Evolutionary conservation across 129 eudicot genomes (phyloP), one percentile per base, ranked within the genome.

Genomic region (Artemisia argyi): DNA sequence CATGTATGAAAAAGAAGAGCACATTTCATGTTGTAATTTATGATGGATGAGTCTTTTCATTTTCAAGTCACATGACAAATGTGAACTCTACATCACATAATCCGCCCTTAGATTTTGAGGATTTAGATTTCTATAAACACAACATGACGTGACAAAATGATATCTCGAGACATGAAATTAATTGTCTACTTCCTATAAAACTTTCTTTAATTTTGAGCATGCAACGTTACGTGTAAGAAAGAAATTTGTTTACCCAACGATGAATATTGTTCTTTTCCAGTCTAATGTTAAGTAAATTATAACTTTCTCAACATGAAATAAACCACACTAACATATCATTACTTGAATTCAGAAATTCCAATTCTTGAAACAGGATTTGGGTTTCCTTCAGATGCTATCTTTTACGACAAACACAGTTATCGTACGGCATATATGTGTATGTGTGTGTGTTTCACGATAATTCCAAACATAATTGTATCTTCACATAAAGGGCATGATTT

Each of bases 31-130:
- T 24, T 11, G 49, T 54, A 55, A 56, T 66, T 67, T 24, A 28
- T 28, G 18, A 70, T 61, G 11, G 24, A 19, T 58, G 14, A 18
- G 35, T 58, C 2, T n/a, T 58, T 15, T 42, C 58, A 61, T 60
- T 26, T 66, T 75, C 67, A 56, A 42, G 59, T 75, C 73, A 66
- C 67, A 44, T 66, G 79, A 46, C 47, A 44, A 17, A 46, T 44
- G 60, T 68, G 49, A 75, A 75, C 28, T 49, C 55, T 60, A 59
- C 60, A 75, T 48, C 66, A 75, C 73, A 15, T 42, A n/a, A 42
- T 5, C 7, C 6, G 3, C 1, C 1, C 18, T 52, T 19, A 73
- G 54, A 73, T 73, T 8, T 18, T 7, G 17, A 62, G 7, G 61
- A 73, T 73, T 30, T 65, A 54, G 9, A 15, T 5, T 68, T 28